A percentile compares a stretch with the other conserved stretches of the same genome.
phyloP scores from a whole-genome alignment of 352 stramenopile species.

The Pythium periplocum region DNA sequence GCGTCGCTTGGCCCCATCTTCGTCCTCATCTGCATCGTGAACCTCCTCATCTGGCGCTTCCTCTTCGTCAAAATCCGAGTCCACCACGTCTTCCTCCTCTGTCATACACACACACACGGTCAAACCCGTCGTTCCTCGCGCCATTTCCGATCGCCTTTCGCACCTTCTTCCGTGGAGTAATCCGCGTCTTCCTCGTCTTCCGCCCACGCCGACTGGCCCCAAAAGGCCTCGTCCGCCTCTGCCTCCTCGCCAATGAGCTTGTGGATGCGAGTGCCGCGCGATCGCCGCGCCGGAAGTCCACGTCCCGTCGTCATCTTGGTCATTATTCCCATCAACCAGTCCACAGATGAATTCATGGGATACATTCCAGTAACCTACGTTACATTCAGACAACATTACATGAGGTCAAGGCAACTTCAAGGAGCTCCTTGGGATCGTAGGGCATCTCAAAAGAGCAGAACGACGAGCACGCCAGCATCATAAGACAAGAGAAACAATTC shows the following conservation, averaged over 20 bases:
- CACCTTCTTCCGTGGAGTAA: constrained; percentile 86
- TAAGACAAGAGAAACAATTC: no score
- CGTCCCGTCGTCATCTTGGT: not conserved
- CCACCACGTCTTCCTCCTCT: constrained; percentile 87
- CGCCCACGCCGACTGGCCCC: constrained; percentile 79
- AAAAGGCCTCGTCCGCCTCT: constrained; percentile 86
- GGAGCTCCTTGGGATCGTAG: no score
- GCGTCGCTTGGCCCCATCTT: constrained; percentile 11
- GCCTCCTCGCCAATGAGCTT: constrained; percentile 85
- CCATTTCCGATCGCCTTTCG: no score
- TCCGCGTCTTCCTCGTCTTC: constrained; percentile 83
- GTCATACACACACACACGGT: constrained; percentile 4
- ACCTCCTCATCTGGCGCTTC: constrained; percentile 78
- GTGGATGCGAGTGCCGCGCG: constrained; percentile 69
- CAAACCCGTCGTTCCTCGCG: no score
- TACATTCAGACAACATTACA: no score
- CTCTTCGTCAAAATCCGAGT: constrained; percentile 86
- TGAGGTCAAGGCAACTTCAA: no score
- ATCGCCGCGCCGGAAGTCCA: constrained; percentile 53
- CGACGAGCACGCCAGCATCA: no score
- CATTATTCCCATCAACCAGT: not conserved
- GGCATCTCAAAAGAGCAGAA: no score
- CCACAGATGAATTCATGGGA: no score
- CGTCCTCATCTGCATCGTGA: constrained; percentile 60
- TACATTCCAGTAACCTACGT: no score